A percentile compares a stretch with the other conserved stretches of the same genome.
Evolutionary conservation across 371 early-diverging fungal genomes (phyloP).

Genomic region (Lichtheimia corymbifera): DNA sequence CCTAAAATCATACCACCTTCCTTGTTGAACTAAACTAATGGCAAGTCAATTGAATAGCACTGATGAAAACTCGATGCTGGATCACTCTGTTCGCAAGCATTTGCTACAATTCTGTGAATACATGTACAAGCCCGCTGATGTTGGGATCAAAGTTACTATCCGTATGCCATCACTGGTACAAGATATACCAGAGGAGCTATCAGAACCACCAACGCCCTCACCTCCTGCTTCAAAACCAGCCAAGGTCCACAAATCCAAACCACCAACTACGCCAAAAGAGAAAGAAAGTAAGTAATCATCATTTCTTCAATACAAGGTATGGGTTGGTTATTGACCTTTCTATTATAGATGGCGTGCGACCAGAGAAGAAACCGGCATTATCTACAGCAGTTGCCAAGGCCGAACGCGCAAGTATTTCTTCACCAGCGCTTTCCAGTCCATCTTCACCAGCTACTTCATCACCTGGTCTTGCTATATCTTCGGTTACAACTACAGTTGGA

Average conservation of each 20-base stretch:
- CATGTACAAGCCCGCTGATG: constrained; percentile 58
- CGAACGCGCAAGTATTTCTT: not conserved
- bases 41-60: constrained; percentile 19
- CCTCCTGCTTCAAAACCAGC: constrained; percentile 27
- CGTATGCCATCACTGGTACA: constrained; percentile 37
- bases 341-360: not conserved
- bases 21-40: not conserved
- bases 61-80: constrained; percentile 32
- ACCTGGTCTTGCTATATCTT: not conserved
- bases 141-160: constrained; percentile 55
- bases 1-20: not conserved
- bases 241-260: constrained; percentile 7
- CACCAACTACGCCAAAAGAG: not conserved
- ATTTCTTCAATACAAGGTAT: not conserved
- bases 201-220: constrained; percentile 21
- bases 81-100: constrained; percentile 58
- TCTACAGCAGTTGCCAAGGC: constrained; percentile 1
- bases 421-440: not conserved
- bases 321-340: not conserved
- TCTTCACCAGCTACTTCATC: not conserved
- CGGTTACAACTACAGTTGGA: not conserved
- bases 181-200: constrained; percentile 17
- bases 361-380: not conserved
- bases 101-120: constrained; percentile 61
- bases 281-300: not conserved